These are phyloP conservation scores for Boletus vermiculosoides DNA, from an alignment of 768 basidiomycete species.

Conservation along the genomic window DNA sequence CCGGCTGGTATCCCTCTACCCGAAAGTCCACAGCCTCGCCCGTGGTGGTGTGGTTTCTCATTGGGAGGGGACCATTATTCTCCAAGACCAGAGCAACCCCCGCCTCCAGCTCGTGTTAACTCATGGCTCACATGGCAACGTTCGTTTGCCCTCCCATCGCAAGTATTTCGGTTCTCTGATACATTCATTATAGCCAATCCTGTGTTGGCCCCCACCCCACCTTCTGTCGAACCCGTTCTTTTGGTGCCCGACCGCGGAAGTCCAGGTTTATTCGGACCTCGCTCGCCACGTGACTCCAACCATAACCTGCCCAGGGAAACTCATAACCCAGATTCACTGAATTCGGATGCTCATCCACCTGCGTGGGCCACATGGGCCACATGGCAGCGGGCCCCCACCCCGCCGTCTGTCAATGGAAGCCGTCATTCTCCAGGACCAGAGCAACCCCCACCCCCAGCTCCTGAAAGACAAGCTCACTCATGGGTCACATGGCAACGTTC, in stretches of 20 bases:
- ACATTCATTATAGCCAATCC: slow-evolving; percentile 49
- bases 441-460: slow-evolving; percentile 24
- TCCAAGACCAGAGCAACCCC: slow-evolving; percentile 27
- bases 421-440: slow-evolving; percentile 35
- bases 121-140: slow-evolving; percentile 67
- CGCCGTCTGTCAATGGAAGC: too few species aligned
- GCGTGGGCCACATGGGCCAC: too few species aligned
- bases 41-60: slow-evolving; percentile 55
- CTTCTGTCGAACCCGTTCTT: slow-evolving; percentile 50
- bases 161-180: background rate
- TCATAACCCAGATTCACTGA: too few species aligned
- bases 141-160: slow-evolving; percentile 34
- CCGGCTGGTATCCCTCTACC: slow-evolving; percentile 38
- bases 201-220: slow-evolving; percentile 51
- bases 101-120: slow-evolving; percentile 32
- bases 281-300: slow-evolving; percentile 43
- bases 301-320: background rate
- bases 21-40: slow-evolving; percentile 43
- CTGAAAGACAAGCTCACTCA: slow-evolving; percentile 41
- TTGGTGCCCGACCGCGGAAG: slow-evolving; percentile 52
- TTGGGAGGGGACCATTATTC: slow-evolving; percentile 32
- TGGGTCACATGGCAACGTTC: slow-evolving; percentile 67
- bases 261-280: slow-evolving; percentile 72
- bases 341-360: background rate
- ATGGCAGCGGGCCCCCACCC: too few species aligned